Percentiles rank a stretch among this genome's conserved stretches.
Conservation (phyloP, 2,329 filamentous ascomycete genomes). For the Clonostachys rhizophaga region DNA sequence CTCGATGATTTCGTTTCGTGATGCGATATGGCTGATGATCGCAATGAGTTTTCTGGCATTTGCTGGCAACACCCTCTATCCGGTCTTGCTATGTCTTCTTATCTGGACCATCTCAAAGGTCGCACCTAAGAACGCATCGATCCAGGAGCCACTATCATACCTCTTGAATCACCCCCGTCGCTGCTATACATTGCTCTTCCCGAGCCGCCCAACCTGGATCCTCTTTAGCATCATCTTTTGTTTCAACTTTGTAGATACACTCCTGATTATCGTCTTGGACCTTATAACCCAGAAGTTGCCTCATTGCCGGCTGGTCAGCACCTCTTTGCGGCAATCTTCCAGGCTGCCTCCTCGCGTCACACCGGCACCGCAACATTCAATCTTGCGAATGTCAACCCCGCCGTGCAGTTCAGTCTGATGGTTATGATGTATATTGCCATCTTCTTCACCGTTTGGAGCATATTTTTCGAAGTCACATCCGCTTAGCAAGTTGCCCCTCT, state of each 20-base stretch:
- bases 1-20: conserved; percentile 88
- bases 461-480: conserved; percentile 5
- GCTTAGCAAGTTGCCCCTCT: conserved; percentile 5
- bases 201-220: conserved; percentile 90
- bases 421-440: conserved; percentile 99
- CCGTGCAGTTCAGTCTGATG: conserved; percentile 88
- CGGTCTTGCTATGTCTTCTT: conserved; percentile 86
- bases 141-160: conserved; percentile 89
- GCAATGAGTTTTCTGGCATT: conserved; percentile 83
- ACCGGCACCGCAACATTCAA: conserved; percentile 85
- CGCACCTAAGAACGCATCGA: conserved; percentile 57
- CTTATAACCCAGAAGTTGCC: conserved; percentile 68
- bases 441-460: conserved; percentile 38
- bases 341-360: conserved; percentile 83
- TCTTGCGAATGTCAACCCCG: conserved; percentile 75
- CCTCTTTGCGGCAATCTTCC: conserved; percentile 83
- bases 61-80: conserved; percentile 93
- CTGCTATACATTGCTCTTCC: conserved; percentile 93
- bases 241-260: conserved; percentile 78
- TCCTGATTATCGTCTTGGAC: conserved; percentile 94
- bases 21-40: conserved; percentile 69
- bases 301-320: conserved; percentile 67
- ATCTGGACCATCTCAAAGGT: conserved; percentile 78
- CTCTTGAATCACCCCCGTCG: conserved; percentile 90
- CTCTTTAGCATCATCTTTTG: conserved; percentile 79